These are phyloP conservation scores for Penicillium malachiteum DNA, from an alignment of 495 filamentous ascomycete genomes.

Conservation along the genomic window DNA sequence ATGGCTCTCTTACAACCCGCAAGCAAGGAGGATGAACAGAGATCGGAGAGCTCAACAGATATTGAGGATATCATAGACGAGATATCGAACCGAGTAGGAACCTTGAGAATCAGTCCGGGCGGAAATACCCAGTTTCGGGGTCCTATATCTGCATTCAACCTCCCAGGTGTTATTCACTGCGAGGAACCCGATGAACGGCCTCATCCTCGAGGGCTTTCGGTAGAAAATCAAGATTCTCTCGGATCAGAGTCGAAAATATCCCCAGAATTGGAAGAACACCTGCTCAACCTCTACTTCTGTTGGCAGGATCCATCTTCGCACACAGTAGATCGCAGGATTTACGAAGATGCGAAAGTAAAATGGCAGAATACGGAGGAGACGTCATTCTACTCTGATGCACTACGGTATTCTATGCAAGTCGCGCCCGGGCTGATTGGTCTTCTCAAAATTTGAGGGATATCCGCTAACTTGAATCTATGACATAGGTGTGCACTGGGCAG, in stretches of 20 bases:
- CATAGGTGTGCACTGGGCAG: slow-evolving; percentile 33
- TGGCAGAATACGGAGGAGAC: slow-evolving; percentile 18
- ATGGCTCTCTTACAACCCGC: no score
- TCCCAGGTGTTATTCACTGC: slow-evolving; percentile 14
- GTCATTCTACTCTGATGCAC: slow-evolving; percentile 33
- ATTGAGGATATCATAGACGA: slow-evolving; percentile 16
- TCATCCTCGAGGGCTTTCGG: background rate
- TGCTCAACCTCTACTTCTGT: slow-evolving; percentile 35
- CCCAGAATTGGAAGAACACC: slow-evolving; percentile 26
- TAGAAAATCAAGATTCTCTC: slow-evolving; percentile 1
- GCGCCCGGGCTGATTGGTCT: no score
- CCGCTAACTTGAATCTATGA: no score
- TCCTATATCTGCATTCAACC: slow-evolving; percentile 24
- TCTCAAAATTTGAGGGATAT: background rate
- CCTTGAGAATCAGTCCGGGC: slow-evolving; percentile 20
- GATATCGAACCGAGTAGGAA: slow-evolving; percentile 29
- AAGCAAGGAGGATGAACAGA: no score
- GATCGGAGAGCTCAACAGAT: background rate
- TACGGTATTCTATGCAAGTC: slow-evolving; percentile 38
- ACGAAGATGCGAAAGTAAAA: slow-evolving; percentile 15
- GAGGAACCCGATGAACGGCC: slow-evolving; percentile 2
- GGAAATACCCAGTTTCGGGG: slow-evolving; percentile 15
- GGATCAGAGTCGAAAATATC: slow-evolving; percentile 17
- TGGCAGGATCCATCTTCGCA: slow-evolving; percentile 39
- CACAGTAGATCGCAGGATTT: slow-evolving; percentile 28